A percentile compares a stretch with the other conserved stretches of the same genome.
phyloP scores from a whole-genome alignment of 345 rosid genomes.

The Ceriops decandra region DNA sequence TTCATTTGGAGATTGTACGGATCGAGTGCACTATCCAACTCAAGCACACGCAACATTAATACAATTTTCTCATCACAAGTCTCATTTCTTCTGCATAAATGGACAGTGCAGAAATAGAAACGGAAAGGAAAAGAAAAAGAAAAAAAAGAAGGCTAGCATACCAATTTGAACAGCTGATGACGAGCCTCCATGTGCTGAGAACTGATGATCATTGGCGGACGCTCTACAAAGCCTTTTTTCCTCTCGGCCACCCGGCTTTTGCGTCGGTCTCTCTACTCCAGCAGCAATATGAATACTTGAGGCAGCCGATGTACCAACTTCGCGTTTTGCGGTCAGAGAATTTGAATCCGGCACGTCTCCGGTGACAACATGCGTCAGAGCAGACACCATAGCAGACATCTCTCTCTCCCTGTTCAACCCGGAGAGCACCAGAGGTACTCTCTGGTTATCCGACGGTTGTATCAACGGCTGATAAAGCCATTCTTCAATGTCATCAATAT shows the following conservation, averaged over 20 bases:
- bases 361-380: slow-evolving; percentile 62
- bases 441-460: not conserved
- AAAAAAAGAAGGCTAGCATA: slow-evolving; percentile 4
- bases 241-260: slow-evolving; percentile 18
- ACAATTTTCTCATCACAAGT: not conserved
- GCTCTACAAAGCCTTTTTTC: not conserved
- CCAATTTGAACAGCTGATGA: slow-evolving; percentile 25
- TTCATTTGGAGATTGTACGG: no score
- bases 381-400: slow-evolving; percentile 71
- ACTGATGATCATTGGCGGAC: not conserved
- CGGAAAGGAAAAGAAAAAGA: not conserved
- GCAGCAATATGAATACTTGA: not conserved
- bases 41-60: not conserved
- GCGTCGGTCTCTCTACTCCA: slow-evolving; percentile 30
- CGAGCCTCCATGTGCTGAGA: slow-evolving; percentile 11
- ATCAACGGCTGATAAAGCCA: slow-evolving; percentile 18
- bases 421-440: not conserved
- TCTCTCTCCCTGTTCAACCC: slow-evolving; percentile 51
- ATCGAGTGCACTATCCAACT: no score
- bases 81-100: not conserved
- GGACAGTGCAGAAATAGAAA: no score
- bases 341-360: slow-evolving; percentile 41
- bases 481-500: slow-evolving; percentile 8
- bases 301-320: not conserved
- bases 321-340: not conserved